Conservation (phyloP, 2,329 filamentous ascomycete species). For the Juglanconis juglandina region DNA sequence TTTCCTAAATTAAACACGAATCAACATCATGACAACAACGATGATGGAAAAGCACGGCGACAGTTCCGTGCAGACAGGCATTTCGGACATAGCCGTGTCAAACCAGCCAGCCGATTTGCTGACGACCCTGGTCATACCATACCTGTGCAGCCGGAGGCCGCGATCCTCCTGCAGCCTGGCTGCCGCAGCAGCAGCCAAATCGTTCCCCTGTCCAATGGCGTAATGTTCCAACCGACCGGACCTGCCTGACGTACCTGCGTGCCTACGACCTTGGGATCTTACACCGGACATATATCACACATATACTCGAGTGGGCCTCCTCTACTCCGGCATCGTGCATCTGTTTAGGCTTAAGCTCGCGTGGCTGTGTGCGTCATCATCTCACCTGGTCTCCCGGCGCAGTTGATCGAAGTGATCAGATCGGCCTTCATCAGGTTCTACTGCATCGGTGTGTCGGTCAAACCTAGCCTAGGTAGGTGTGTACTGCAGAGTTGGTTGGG, state of each 20-base stretch:
- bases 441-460: not conserved
- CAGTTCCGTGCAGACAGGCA: not conserved
- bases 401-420: not conserved
- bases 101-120: not conserved
- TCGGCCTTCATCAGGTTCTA: not conserved
- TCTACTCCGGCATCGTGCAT: not conserved
- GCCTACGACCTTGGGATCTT: not conserved
- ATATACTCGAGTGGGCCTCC: not conserved
- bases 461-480: not conserved
- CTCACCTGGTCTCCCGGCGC: not conserved
- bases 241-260: not conserved
- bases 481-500: not conserved
- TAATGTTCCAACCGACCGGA: not conserved
- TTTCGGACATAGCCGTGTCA: not conserved
- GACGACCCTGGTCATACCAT: not conserved
- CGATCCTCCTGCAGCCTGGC: not conserved
- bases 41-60: not conserved
- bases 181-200: slow-evolving; percentile 1
- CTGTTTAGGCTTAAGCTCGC: not conserved
- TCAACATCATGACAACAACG: not conserved
- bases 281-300: not conserved
- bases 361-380: not conserved
- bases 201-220: slow-evolving; percentile 7
- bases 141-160: slow-evolving; percentile 2
- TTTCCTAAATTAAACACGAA: not conserved